A percentile compares a stretch with the other conserved stretches of the same genome.
phyloP scores from a whole-genome alignment of 2,329 filamentous ascomycete species.

The Fusarium xyrophilum region DNA sequence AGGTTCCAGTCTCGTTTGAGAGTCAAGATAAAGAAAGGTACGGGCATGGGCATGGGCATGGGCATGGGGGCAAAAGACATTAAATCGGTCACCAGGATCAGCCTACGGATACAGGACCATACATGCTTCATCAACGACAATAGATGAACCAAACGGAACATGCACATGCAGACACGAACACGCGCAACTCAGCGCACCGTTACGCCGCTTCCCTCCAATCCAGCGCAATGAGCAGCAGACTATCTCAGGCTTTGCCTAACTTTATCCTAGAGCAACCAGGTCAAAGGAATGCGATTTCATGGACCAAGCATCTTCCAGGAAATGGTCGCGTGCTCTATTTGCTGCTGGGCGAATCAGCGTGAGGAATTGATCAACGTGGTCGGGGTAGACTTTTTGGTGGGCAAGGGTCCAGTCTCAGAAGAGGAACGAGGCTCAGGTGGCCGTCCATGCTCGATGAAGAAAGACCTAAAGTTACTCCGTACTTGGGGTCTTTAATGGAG shows the following conservation, averaged over 20 bases:
- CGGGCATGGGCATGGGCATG: slow-evolving; percentile 9
- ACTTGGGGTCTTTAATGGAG: slow-evolving; percentile 5
- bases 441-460: slow-evolving; percentile 21
- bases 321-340: slow-evolving; percentile 52
- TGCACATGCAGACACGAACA: slow-evolving; percentile 26
- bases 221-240: slow-evolving; percentile 22
- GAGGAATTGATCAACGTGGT: slow-evolving; percentile 47
- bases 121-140: slow-evolving; percentile 7
- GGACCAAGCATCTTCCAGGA: slow-evolving; percentile 55
- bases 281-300: slow-evolving; percentile 38
- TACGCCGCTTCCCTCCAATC: slow-evolving; percentile 35
- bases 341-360: slow-evolving; percentile 46
- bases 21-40: slow-evolving; percentile 2
- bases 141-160: slow-evolving; percentile 13
- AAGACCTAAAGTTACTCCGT: slow-evolving; percentile 16
- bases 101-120: background rate
- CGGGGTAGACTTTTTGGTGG: slow-evolving; percentile 36
- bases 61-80: slow-evolving; percentile 25
- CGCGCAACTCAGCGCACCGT: slow-evolving; percentile 14
- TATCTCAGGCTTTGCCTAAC: slow-evolving; percentile 13
- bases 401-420: slow-evolving; percentile 33
- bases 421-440: slow-evolving; percentile 36
- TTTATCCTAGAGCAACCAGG: slow-evolving; percentile 31
- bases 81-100: slow-evolving; percentile 20
- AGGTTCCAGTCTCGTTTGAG: slow-evolving; percentile 19